Conservation (phyloP, 169 alveolate species). For the Eimeria zaria region DNA sequence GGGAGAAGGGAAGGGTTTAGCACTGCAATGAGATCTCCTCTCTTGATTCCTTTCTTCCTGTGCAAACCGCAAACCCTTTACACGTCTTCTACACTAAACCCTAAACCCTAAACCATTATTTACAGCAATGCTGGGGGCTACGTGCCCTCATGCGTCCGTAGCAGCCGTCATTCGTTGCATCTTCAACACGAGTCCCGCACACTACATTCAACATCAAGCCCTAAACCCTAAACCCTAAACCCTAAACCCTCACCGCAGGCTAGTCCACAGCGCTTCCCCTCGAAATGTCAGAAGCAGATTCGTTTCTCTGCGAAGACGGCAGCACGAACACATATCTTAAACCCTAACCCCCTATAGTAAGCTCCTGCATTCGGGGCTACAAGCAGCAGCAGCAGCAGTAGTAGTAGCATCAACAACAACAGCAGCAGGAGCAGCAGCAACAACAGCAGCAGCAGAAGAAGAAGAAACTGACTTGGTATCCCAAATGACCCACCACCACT, state of each 20-base stretch:
- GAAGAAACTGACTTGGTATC: constrained; percentile 14
- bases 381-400: constrained; percentile 32
- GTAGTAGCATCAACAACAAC: too few relatives aligned
- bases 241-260: background rate
- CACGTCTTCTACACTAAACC: background rate
- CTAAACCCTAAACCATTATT: background rate
- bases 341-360: background rate
- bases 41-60: constrained; percentile 91
- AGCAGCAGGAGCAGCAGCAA: too few relatives aligned
- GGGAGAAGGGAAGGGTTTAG: constrained; percentile 86
- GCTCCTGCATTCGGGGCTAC: background rate
- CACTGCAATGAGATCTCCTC: constrained; percentile 95
- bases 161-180: constrained; percentile 87
- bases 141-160: constrained; percentile 86
- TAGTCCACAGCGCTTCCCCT: background rate
- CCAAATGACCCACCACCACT: constrained; percentile 60
- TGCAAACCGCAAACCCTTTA: background rate
- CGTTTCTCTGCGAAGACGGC: background rate
- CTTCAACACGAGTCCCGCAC: too few relatives aligned
- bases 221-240: constrained; percentile 56
- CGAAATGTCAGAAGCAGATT: background rate
- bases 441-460: constrained; percentile 9
- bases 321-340: background rate
- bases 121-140: background rate
- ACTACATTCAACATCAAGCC: constrained; percentile 5